phyloP scores from a whole-genome alignment of 106 monocot genomes.

The Dioscorea zingiberensis region DNA sequence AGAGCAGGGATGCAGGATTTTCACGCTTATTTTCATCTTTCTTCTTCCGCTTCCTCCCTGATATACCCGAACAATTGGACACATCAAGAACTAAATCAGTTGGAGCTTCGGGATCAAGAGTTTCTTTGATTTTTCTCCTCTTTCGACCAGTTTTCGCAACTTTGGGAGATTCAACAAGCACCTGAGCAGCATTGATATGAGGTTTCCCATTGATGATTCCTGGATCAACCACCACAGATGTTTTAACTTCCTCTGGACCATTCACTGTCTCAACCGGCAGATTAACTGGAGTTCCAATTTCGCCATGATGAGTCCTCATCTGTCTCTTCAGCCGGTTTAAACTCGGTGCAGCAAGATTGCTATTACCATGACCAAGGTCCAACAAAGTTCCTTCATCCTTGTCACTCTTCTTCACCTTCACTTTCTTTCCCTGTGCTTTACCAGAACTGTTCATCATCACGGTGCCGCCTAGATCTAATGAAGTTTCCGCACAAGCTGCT shows the following conservation, averaged over 20 bases:
- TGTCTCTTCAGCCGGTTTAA: background rate
- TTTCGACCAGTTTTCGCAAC: background rate
- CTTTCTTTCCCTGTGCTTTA: background rate
- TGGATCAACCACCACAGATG: background rate
- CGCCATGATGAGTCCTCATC: background rate
- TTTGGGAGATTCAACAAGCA: background rate
- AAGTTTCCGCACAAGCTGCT: background rate
- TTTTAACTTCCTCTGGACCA: conserved; percentile 10
- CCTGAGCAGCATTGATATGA: background rate
- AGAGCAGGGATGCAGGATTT: conserved; percentile 29
- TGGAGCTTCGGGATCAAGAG: background rate
- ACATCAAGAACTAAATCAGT: background rate
- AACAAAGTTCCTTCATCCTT: background rate
- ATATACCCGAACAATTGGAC: conserved; percentile 2
- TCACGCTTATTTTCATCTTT: conserved; percentile 10
- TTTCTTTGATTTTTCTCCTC: conserved; percentile 9
- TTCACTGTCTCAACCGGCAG: background rate
- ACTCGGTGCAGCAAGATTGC: background rate
- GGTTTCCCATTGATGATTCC: conserved; percentile 12
- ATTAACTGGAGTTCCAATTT: background rate
- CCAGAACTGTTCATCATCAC: background rate
- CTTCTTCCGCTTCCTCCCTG: conserved; percentile 21
- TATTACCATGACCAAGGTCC: background rate
- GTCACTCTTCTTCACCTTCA: no score
- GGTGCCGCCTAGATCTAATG: background rate